These are phyloP conservation scores for Filobasidium floriforme DNA, from an alignment of 768 basidiomycete species.

Conservation along the genomic window DNA sequence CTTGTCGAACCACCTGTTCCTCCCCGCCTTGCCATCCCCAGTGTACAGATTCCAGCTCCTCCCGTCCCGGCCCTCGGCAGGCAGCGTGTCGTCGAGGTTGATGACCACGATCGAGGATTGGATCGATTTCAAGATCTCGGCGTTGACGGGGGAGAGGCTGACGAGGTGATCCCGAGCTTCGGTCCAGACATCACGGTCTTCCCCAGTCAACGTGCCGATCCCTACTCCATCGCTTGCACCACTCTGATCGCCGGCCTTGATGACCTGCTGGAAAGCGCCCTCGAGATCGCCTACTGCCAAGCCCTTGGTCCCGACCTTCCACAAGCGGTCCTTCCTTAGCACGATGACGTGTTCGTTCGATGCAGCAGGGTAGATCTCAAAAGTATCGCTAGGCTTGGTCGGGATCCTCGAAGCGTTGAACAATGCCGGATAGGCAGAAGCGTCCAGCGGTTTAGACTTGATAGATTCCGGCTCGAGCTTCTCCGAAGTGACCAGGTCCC, in stretches of 20 bases:
- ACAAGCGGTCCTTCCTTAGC: constrained; percentile 85
- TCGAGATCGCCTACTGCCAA: constrained; percentile 62
- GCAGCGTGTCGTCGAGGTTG: constrained; percentile 64
- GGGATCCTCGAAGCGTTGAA: constrained; percentile 68
- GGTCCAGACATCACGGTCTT: constrained; percentile 85
- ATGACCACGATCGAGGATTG: constrained; percentile 85
- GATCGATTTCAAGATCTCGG: constrained; percentile 62
- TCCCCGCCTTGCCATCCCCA: constrained; percentile 57
- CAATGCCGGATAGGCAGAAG: neutral
- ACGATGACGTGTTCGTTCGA: constrained; percentile 82
- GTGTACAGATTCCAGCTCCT: constrained; percentile 78
- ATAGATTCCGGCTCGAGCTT: constrained; percentile 81
- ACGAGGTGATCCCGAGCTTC: constrained; percentile 65
- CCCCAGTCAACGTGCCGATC: constrained; percentile 60
- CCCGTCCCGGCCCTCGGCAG: constrained; percentile 66
- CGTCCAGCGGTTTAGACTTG: constrained; percentile 55
- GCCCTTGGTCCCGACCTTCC: constrained; percentile 64
- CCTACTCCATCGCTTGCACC: constrained; percentile 67
- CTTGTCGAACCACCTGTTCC: constrained; percentile 93
- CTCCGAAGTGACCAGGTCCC: constrained; percentile 55
- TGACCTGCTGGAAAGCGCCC: constrained; percentile 62
- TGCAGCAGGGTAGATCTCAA: constrained; percentile 66
- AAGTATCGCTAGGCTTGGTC: constrained; percentile 70
- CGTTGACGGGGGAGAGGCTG: constrained; percentile 61
- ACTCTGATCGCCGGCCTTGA: constrained; percentile 62